phyloP scores from a whole-genome alignment of 2,329 filamentous ascomycete species.

The Blastomyces silverae region DNA sequence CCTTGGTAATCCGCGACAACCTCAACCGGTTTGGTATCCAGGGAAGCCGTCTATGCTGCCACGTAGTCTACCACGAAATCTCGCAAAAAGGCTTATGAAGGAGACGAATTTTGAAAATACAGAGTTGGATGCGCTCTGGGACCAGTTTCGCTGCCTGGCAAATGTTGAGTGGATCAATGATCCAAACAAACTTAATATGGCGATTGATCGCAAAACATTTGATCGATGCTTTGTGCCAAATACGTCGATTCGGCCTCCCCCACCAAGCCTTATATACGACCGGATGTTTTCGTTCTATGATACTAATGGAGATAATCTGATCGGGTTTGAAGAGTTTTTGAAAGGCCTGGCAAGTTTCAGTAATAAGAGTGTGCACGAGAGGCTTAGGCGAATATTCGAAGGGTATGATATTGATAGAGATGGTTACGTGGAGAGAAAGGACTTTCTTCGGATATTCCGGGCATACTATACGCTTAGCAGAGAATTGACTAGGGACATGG shows the following conservation, averaged over 20 bases:
- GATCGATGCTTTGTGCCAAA: conserved; percentile 82
- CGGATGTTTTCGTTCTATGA: conserved; percentile 97
- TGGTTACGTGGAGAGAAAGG: conserved; percentile 74
- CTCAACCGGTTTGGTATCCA: conserved; percentile 78
- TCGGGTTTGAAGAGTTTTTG: conserved; percentile 88
- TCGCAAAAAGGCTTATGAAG: conserved; percentile 62
- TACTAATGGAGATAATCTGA: conserved; percentile 77
- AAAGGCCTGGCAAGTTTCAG: conserved; percentile 65
- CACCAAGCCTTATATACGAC: conserved; percentile 87
- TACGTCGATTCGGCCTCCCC: conserved; percentile 67
- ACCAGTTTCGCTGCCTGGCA: conserved; percentile 93
- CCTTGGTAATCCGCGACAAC: conserved; percentile 68
- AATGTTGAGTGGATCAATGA: conserved; percentile 78
- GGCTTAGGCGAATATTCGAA: conserved; percentile 68
- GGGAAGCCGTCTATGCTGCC: conserved; percentile 71
- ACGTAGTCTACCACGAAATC: conserved; percentile 57
- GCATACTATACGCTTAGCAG: conserved; percentile 89
- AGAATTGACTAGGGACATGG: conserved; percentile 77
- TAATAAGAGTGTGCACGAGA: conserved; percentile 54
- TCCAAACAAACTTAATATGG: conserved; percentile 66
- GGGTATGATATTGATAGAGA: conserved; percentile 89
- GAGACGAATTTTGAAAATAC: conserved; percentile 76
- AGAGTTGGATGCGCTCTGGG: conserved; percentile 88
- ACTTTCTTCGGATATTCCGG: conserved; percentile 85
- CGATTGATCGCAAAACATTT: conserved; percentile 89